Base-by-base conservation (phyloP, 2,329 filamentous ascomycete species). In the Cladophialophora yegresii region DNA sequence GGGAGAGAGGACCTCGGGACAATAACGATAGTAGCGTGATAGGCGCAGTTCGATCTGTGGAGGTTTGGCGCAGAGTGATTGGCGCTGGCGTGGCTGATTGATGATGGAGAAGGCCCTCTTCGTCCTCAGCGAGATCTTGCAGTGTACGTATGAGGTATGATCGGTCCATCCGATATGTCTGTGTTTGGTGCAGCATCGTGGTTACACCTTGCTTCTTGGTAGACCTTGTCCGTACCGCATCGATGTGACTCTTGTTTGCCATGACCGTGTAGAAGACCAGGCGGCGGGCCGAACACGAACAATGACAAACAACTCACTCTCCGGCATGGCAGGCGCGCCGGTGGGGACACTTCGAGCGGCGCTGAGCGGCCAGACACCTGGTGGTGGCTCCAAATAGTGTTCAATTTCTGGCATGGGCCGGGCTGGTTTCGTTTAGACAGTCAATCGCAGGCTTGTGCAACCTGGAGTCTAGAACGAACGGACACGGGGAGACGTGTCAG, bases 311-410 rank as follows among this genome's bases (percentile, higher is more conserved):
- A 50, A 20, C 47, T 9, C 47, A 13, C 23, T 6, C 45, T 20
- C n/a, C 55, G 55, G 40, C 26, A 28, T 30, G 43, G 40, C 43
- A 36, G 40, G 47, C n/a, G 16, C 47, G 47, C 20, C 36, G 43
- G 45, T 30, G 23, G 47, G 22, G 51, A 54, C 32, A 16, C 8
- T 50, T 47, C 8, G 26, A 33, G n/a, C 47, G 45, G 32, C 26
- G 57, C 57, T 59, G 57, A 59, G 57, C 57, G 57, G 57, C 47
- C 57, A 53, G 43, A 43, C 36, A 30, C 57, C 57, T 53, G 57
- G 57, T 53, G 57, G 57, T 59, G 57, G 45, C 57, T 51, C 20
- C 56, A 58, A 40, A 54, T 54, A 54, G 51, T 32, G 51, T 26
- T 26, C 9, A 58, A 58, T 57, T n/a, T n/a, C 13, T 43, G 36